A percentile compares a stretch with the other conserved stretches of the same genome.
Evolutionary conservation across 306 rosid genomes (phyloP).

Genomic region (Albizia julibrissin): DNA sequence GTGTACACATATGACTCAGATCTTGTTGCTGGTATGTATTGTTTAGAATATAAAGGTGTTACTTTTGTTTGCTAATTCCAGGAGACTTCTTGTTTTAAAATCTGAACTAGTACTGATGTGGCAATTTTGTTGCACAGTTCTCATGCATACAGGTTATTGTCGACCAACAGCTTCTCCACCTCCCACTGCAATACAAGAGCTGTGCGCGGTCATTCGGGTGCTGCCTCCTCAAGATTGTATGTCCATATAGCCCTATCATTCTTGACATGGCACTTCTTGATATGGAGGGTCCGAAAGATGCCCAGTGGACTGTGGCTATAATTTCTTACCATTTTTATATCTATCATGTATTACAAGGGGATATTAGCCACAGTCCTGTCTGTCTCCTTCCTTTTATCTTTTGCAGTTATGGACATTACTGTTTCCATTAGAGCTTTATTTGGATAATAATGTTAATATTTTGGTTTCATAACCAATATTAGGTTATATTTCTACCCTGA

Average conservation of each 20-base stretch:
- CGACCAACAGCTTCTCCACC: slow-evolving; percentile 97
- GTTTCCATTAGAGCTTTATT: slow-evolving; percentile 10
- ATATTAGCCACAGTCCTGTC: neutral
- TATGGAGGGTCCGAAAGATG: slow-evolving; percentile 20
- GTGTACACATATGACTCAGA: slow-evolving; percentile 93
- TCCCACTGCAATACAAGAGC: slow-evolving; percentile 83
- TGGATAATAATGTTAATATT: slow-evolving; percentile 32
- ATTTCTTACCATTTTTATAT: neutral
- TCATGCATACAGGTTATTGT: slow-evolving; percentile 98
- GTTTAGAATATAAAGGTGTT: neutral
- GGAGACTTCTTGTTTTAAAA: slow-evolving; percentile 21
- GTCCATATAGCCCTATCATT: slow-evolving; percentile 32
- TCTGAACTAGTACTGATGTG: slow-evolving; percentile 37
- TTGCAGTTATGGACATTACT: slow-evolving; percentile 21
- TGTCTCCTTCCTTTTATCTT: slow-evolving; percentile 4
- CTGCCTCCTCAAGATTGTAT: slow-evolving; percentile 91
- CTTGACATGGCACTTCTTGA: neutral
- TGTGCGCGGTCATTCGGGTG: slow-evolving; percentile 73
- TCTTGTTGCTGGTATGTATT: slow-evolving; percentile 88
- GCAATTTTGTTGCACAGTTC: slow-evolving; percentile 59
- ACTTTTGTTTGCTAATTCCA: slow-evolving; percentile 25
- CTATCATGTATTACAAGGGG: neutral
- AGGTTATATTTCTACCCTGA: slow-evolving; percentile 88
- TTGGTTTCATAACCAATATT: slow-evolving; percentile 25
- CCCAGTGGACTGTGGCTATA: slow-evolving; percentile 7